Evolutionary conservation across 106 monocot genomes (phyloP).

Genomic region (Iris macrosiphon): DNA sequence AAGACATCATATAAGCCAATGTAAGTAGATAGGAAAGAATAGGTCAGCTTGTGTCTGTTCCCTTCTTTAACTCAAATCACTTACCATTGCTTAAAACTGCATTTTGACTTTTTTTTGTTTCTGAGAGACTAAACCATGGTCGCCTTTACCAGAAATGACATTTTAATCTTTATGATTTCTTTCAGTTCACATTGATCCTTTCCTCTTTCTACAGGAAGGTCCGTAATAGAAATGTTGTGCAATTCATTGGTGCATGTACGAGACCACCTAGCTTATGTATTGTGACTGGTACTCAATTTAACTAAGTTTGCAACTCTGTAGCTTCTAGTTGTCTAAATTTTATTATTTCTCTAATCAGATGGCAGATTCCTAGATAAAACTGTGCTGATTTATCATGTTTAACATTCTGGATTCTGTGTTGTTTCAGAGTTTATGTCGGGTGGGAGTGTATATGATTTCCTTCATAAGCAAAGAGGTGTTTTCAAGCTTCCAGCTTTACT

Average conservation of each 20-base stretch:
- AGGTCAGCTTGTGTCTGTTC: no score
- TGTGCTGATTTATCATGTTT: background rate
- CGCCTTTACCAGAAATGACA: background rate
- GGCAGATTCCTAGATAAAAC: no score
- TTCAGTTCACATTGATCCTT: background rate
- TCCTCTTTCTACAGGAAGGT: slow-evolving; percentile 51
- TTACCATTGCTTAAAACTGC: background rate
- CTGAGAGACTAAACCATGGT: background rate
- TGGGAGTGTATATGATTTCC: slow-evolving; percentile 87
- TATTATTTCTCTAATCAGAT: background rate
- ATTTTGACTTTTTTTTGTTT: background rate
- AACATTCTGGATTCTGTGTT: no score
- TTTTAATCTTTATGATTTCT: background rate
- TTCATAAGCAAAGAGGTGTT: slow-evolving; percentile 76
- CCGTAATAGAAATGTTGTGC: slow-evolving; percentile 83
- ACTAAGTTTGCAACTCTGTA: background rate
- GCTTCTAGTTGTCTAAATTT: background rate
- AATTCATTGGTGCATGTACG: slow-evolving; percentile 92
- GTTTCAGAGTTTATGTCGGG: slow-evolving; percentile 79
- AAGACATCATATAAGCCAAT: no score
- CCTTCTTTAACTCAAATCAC: no score
- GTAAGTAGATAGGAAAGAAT: no score
- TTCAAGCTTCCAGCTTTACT: slow-evolving; percentile 75
- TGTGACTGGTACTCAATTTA: slow-evolving; percentile 58
- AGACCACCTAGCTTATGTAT: slow-evolving; percentile 73